Evolutionary conservation across 148 eudicot genomes (phyloP).

Genomic region (Fagopyrum esculentum): DNA sequence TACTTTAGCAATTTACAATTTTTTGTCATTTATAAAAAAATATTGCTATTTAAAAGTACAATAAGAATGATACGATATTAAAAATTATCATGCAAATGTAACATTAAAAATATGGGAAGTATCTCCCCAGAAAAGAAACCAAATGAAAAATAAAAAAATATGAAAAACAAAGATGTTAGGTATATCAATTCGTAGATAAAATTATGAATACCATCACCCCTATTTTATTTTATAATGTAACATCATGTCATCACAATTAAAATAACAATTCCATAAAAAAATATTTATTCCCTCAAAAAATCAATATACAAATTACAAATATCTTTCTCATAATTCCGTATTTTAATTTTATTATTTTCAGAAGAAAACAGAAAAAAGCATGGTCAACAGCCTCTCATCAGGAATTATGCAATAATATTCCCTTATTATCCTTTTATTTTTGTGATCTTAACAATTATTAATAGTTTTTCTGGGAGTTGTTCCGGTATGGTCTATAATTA

Average conservation of each 20-base stretch:
- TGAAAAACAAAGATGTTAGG: neutral
- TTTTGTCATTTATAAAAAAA: no score
- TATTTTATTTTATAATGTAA: neutral
- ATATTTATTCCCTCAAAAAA: neutral
- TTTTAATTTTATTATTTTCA: neutral
- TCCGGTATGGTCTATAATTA: no score
- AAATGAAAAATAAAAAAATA: neutral
- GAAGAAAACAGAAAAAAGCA: neutral
- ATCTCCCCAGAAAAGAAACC: neutral
- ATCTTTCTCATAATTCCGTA: neutral
- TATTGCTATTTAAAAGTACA: no score
- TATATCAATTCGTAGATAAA: neutral
- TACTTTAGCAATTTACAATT: no score
- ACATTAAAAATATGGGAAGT: no score
- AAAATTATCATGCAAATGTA: no score
- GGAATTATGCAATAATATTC: slow-evolving; percentile 6
- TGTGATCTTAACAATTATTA: neutral
- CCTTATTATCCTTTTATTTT: neutral
- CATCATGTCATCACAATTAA: neutral
- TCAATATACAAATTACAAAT: neutral
- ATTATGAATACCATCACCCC: neutral
- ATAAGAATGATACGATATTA: no score
- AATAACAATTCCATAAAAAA: no score
- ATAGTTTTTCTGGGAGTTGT: no score
- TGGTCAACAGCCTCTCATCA: slow-evolving; percentile 1